These are phyloP conservation scores for Mycosphaerella arachidis DNA, from an alignment of 2,329 filamentous ascomycete species.

Conservation along the genomic window DNA sequence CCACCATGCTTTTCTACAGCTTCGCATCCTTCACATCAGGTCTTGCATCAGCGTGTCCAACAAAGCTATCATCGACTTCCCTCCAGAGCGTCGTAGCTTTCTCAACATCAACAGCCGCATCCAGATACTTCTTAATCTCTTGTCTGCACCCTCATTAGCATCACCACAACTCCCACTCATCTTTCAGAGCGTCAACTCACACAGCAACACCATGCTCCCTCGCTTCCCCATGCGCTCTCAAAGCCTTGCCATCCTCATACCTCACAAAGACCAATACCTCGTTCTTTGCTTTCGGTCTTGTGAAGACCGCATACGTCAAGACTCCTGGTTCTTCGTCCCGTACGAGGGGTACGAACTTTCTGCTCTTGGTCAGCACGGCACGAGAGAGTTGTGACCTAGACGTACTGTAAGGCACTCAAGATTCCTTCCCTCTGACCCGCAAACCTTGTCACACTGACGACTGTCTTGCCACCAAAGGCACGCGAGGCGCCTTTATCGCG, in stretches of 20 bases:
- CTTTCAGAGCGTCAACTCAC: too few species aligned
- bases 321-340: conserved; percentile 20
- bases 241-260: conserved; percentile 17
- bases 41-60: conserved; percentile 11
- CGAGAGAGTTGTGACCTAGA: neutral
- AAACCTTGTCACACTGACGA: conserved; percentile 22
- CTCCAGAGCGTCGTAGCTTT: conserved; percentile 25
- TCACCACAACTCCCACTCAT: too few species aligned
- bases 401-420: conserved; percentile 9
- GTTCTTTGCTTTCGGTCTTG: conserved; percentile 23
- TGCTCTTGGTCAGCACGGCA: neutral
- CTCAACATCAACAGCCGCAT: conserved; percentile 7
- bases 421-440: conserved; percentile 8
- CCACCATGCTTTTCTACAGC: too few species aligned
- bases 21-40: neutral
- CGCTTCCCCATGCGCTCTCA: conserved; percentile 17
- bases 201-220: conserved; percentile 22
- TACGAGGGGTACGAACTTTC: conserved; percentile 13
- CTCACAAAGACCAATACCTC: conserved; percentile 26
- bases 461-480: conserved; percentile 6
- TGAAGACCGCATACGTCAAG: conserved; percentile 26
- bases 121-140: conserved; percentile 15
- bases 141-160: too few species aligned
- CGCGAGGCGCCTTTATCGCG: conserved; percentile 6
- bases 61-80: conserved; percentile 30